phyloP scores from a whole-genome alignment of 768 basidiomycete species.

The Polyporus arcularius region DNA sequence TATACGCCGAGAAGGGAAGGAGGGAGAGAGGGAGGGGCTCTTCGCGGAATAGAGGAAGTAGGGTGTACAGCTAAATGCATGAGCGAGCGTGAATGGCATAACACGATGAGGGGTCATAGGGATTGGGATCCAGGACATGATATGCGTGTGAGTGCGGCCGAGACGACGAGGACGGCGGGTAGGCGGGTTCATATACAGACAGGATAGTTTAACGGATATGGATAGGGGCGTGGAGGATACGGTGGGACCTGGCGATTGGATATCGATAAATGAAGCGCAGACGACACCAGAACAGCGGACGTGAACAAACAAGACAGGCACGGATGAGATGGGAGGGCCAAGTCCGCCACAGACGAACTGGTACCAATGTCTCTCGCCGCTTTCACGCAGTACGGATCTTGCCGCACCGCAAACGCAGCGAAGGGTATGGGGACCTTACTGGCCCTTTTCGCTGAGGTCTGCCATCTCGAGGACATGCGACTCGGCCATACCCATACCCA shows the following conservation, averaged over 20 bases:
- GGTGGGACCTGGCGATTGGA: not conserved
- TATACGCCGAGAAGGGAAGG: not conserved
- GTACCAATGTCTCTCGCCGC: not conserved
- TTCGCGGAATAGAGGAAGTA: conserved; percentile 13
- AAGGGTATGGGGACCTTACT: conserved; percentile 10
- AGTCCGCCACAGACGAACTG: not conserved
- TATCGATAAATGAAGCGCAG: conserved; percentile 19
- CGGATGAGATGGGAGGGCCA: conserved; percentile 8
- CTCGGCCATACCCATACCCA: conserved; percentile 13
- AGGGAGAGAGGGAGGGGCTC: not conserved
- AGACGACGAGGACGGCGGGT: not conserved
- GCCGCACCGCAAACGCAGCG: not conserved
- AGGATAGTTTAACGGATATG: conserved; percentile 6
- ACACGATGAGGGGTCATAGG: conserved; percentile 16
- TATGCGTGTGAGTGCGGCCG: conserved; percentile 7
- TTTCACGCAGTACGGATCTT: not conserved
- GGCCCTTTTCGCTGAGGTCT: conserved; percentile 21
- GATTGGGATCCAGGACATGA: conserved; percentile 16
- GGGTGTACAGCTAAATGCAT: conserved; percentile 17
- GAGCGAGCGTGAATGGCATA: conserved; percentile 17
- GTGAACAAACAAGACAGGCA: conserved; percentile 17
- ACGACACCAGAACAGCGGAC: conserved; percentile 11
- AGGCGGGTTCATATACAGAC: conserved; percentile 5
- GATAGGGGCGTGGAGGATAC: conserved; percentile 1
- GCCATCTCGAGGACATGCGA: conserved; percentile 16